Conservation (phyloP, 179 eudicot species). For the Spergularia azorica region DNA sequence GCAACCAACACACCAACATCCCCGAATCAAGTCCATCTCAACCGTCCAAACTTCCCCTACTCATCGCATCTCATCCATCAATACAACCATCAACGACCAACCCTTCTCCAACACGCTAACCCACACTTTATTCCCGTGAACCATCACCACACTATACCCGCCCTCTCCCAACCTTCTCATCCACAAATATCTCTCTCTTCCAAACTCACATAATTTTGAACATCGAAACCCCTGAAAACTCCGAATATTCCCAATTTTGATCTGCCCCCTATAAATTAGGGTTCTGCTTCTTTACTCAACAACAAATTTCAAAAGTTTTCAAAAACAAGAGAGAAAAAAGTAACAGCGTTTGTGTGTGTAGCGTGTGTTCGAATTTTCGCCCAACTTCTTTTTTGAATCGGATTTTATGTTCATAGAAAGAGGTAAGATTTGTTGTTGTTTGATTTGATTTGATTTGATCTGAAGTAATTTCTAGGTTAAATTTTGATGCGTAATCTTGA, state of each 20-base stretch:
- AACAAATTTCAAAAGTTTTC: neutral
- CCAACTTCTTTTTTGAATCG: neutral
- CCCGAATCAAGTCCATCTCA: too few species aligned
- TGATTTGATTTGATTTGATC: neutral
- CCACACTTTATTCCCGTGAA: too few species aligned
- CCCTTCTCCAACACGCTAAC: too few species aligned
- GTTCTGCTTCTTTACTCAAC: neutral
- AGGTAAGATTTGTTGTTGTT: neutral
- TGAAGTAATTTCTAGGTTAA: neutral
- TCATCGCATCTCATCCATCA: too few species aligned
- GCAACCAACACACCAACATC: too few species aligned
- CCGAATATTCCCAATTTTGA: slow-evolving; percentile 14
- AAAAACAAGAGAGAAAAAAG: neutral
- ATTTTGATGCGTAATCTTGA: neutral
- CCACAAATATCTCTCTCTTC: too few species aligned
- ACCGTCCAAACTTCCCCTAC: too few species aligned
- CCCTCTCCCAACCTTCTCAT: too few species aligned
- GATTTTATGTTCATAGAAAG: slow-evolving; percentile 27
- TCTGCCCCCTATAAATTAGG: slow-evolving; percentile 1
- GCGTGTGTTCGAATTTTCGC: neutral
- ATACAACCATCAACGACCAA: too few species aligned
- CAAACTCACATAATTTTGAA: too few species aligned
- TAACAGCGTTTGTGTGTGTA: neutral
- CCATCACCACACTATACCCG: too few species aligned
- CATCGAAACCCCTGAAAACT: too few species aligned